Percentiles rank a stretch among this genome's conserved stretches.
These are phyloP conservation scores for Elasticomyces elasticus DNA, from an alignment of 495 filamentous ascomycete species.

Conservation along the genomic window DNA sequence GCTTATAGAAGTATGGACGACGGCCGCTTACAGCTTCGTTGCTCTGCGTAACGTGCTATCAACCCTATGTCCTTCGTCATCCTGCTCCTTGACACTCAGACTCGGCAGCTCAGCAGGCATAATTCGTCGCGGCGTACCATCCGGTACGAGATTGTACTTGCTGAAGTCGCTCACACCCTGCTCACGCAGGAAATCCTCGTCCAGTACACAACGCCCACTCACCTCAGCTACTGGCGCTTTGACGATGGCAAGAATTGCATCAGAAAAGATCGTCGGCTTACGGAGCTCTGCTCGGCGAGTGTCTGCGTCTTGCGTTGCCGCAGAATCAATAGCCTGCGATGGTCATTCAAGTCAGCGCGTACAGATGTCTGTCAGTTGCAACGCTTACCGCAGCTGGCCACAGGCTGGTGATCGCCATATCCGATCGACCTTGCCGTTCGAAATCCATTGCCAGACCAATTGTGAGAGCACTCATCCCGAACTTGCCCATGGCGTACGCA, in stretches of 20 bases:
- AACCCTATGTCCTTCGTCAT: slow-evolving; percentile 62
- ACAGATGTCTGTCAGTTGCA: neutral
- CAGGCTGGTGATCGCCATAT: slow-evolving; percentile 71
- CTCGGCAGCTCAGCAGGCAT: slow-evolving; percentile 54
- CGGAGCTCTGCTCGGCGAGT: slow-evolving; percentile 45
- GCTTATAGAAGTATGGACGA: too few relatives aligned
- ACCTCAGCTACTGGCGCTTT: slow-evolving; percentile 48
- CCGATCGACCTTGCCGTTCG: slow-evolving; percentile 48
- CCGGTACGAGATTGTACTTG: slow-evolving; percentile 59
- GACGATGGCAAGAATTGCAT: slow-evolving; percentile 69
- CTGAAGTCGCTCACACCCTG: slow-evolving; percentile 62
- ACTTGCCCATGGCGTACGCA: slow-evolving; percentile 78
- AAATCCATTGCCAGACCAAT: slow-evolving; percentile 81
- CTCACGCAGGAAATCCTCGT: slow-evolving; percentile 71
- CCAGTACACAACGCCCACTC: slow-evolving; percentile 63
- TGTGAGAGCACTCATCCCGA: slow-evolving; percentile 72
- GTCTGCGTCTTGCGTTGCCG: slow-evolving; percentile 51
- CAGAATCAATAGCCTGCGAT: slow-evolving; percentile 56
- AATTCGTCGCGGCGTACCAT: slow-evolving; percentile 57
- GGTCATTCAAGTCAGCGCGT: slow-evolving; percentile 2
- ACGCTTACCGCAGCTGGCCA: slow-evolving; percentile 66
- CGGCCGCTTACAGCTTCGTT: slow-evolving; percentile 28
- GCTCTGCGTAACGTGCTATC: slow-evolving; percentile 44
- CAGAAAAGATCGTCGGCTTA: slow-evolving; percentile 66
- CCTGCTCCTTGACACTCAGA: slow-evolving; percentile 65